Base-by-base conservation (phyloP, 2,329 filamentous ascomycete genomes). In the Atkinsonella texensis region DNA sequence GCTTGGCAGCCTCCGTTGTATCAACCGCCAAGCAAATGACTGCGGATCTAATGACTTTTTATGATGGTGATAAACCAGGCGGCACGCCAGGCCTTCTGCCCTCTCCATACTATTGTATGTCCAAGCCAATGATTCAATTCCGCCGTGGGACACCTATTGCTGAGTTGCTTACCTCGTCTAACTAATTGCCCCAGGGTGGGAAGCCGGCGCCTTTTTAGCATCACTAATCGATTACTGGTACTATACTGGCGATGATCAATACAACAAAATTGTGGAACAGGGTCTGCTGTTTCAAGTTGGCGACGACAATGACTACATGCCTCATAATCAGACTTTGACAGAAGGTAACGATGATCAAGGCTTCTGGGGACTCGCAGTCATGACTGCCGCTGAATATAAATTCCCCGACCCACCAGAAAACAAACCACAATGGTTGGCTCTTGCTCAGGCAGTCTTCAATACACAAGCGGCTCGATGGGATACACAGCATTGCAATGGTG, bases 201-300 rank as follows among this genome's bases (percentile, higher is more conserved):
- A 86, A 68, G 84, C 75, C 11, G 86, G 86, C 49, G 85, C 85
- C 52, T 81, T 90, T 72, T 74, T 83, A 67, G 79, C 79, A 20
- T 74, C 84, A 2, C 70, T 93, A 55, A 74, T 94, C 50, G 86
- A 93, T 60, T 93, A 93, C 65, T 94, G 87, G 86, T 86, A 83
- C 63, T 87, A 88, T 63, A 91, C 87, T 0, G 83, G 82, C 18
- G 86, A 91, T 62, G 69, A 74, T 4, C 74, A 76, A 35, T 93
- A 86, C 69, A 89, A 89, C 63, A 70, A 81, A 15, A 69, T 87
- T 42, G 78, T 80, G 15, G 75, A 74, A 38, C 74, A 86, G 56
- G 89, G 79, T 12, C 74, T 95, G 58, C 74, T 89, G 46, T 83
- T 79, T 63, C 89, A 95, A 66, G 80, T 84, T 50, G 87, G 87